Percentiles rank a stretch among this genome's conserved stretches.
phyloP scores from a whole-genome alignment of 768 basidiomycete genomes.

The Tricholoma hemisulphureum region DNA sequence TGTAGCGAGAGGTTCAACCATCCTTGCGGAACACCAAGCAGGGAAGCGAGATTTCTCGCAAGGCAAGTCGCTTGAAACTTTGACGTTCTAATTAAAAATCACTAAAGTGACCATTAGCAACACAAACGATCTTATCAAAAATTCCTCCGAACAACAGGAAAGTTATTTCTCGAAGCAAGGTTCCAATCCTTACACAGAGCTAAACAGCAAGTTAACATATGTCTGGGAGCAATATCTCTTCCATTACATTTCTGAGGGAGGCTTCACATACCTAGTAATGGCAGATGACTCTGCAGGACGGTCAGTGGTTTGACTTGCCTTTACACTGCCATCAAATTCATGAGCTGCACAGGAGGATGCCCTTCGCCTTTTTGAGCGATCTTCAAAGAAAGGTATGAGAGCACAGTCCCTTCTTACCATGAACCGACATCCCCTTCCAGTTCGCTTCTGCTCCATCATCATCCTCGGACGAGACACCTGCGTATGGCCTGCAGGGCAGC shows the following conservation, averaged over 20 bases:
- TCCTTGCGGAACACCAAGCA: conserved; percentile 85
- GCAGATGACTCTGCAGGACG: conserved; percentile 91
- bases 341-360: conserved; percentile 63
- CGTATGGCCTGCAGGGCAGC: conserved; percentile 66
- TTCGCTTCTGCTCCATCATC: conserved; percentile 64
- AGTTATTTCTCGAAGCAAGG: conserved; percentile 7
- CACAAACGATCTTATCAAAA: conserved; percentile 87
- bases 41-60: conserved; percentile 86
- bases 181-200: conserved; percentile 1
- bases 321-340: not conserved
- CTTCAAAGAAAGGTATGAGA: conserved; percentile 70
- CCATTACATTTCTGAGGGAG: conserved; percentile 89
- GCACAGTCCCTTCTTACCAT: conserved; percentile 1
- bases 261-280: conserved; percentile 89
- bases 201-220: conserved; percentile 72
- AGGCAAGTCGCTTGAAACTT: conserved; percentile 45
- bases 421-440: conserved; percentile 29
- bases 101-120: conserved; percentile 45
- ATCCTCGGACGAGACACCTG: conserved; percentile 56
- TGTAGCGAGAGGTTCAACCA: conserved; percentile 71
- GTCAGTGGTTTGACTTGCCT: conserved; percentile 40
- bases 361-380: conserved; percentile 89
- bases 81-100: not conserved
- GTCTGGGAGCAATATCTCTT: conserved; percentile 93
- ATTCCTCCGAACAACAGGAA: conserved; percentile 88